Base-by-base conservation (phyloP, 1,284 basidiomycete genomes). In the Cerrena zonata region DNA sequence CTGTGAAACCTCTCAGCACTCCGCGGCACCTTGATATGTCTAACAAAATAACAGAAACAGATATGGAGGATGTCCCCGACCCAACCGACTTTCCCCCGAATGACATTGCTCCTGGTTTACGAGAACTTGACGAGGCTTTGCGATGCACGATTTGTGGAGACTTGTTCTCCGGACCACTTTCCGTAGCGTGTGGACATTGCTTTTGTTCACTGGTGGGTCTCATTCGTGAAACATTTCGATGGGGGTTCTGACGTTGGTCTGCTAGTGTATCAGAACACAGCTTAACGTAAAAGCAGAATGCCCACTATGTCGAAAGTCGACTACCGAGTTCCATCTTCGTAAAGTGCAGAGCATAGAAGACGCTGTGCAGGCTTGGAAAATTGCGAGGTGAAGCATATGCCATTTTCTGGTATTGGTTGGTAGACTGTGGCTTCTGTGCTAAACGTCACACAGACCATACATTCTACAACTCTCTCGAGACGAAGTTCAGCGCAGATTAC, bases 111-210 rank as follows among this genome's bases (percentile, higher is more conserved):
- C 72, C 76, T n/a, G 76, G 77, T 10, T 68, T 90, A n/a, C 74
- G 76, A 27, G 65, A 68, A 18, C 72, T 90, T 26, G 87, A 90
- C 61, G 65, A 73, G 24, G 72, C 81, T 18, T 67, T 87, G 49
- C 76, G 86, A 4, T 90, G 88, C 59, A 72, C 74, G 19, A 86
- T 90, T 47, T 90, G 87, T 63, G 68, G 76, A 13, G 85, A 90
- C 54, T 69, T 85, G 40, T 86, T 79, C 60, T 78, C 80, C 47
- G 86, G 75, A 0, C 87, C 87, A 5, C 79, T 90, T 34, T 78
- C 80, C 5, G 72, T 90, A 4, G 64, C 66, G 2, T 90, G 87
- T 60, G 86, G 84, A 0, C 88, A 90, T 58, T 81, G 79, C 50
- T 90, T 89, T 61, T 89, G 88, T 67, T 88, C 86, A 18, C 62